A percentile compares a stretch with the other conserved stretches of the same genome.
These are phyloP conservation scores for Scheffersomyces parashehatae DNA, from an alignment of 1,139 yeast genomes.

Conservation along the genomic window DNA sequence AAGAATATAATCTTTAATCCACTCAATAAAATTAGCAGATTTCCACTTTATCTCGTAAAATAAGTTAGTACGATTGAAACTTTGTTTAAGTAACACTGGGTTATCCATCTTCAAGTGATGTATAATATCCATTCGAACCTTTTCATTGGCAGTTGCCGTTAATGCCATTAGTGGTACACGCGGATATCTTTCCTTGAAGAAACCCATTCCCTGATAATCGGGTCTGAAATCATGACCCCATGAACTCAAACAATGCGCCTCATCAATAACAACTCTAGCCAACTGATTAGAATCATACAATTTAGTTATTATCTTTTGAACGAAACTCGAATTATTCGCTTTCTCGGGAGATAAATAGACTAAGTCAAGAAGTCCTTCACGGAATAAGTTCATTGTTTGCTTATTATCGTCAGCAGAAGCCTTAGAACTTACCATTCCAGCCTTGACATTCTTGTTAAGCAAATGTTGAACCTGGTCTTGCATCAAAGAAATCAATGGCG, in stretches of 20 bases:
- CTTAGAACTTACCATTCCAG: slow-evolving; percentile 87
- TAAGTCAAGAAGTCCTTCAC: slow-evolving; percentile 67
- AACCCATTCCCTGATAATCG: slow-evolving; percentile 80
- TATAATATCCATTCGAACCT: slow-evolving; percentile 82
- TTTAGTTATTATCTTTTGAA: slow-evolving; percentile 62
- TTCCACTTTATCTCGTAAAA: slow-evolving; percentile 77
- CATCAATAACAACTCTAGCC: slow-evolving; percentile 93
- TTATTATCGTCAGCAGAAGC: slow-evolving; percentile 65
- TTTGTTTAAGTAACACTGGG: slow-evolving; percentile 63
- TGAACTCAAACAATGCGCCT: slow-evolving; percentile 97
- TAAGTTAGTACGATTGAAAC: slow-evolving; percentile 87
- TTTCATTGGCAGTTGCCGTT: slow-evolving; percentile 96
- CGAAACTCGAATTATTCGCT: slow-evolving; percentile 75
- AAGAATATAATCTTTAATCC: slow-evolving; percentile 59
- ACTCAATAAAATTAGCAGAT: slow-evolving; percentile 55
- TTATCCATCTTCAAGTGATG: slow-evolving; percentile 63
- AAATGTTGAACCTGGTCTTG: slow-evolving; percentile 94
- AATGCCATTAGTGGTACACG: slow-evolving; percentile 90
- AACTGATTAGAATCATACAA: slow-evolving; percentile 57
- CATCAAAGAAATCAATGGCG: slow-evolving; percentile 95
- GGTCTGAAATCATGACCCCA: slow-evolving; percentile 99
- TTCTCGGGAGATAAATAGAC: slow-evolving; percentile 95
- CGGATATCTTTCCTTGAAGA: slow-evolving; percentile 73
- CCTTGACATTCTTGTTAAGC: slow-evolving; percentile 62
- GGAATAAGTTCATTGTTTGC: slow-evolving; percentile 61